Base-by-base conservation (phyloP, 257 asterid species). In the Nicotiana paniculata region DNA sequence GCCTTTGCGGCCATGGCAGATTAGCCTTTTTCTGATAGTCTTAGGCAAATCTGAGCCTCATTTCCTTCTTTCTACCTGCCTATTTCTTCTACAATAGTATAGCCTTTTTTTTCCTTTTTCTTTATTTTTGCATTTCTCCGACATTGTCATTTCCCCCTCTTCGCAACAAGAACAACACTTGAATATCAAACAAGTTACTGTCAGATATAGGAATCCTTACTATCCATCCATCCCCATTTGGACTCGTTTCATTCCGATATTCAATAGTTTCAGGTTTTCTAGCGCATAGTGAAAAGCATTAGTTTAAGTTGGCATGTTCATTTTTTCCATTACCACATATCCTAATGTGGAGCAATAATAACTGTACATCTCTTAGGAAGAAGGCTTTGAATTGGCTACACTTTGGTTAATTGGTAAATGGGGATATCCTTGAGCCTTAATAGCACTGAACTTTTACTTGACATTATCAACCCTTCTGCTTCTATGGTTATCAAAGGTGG, bases 371-470 rank as follows among this genome's bases (percentile, higher is more conserved):
- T 39, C 48, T 51, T 51, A 51, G 12, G 57, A 51, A 51, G 63
- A 57, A 57, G 26, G 10, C 26, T 18, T 57, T 18, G 10, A 18
- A 57, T 57, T 17, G 63, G 11, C n/a, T 57, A 57, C 18, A 8
- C 63, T 16, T 57, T 18, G n/a, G 59, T 54, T 54, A 54, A 15
- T 54, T 89, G 87, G 83, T 93, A 92, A 74, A 72, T 86, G 3
- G 90, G 89, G 66, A 48, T 37, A 46, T 82, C 87, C 83, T 88
- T 91, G 87, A 93, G 93, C 85, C 87, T 87, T 8, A 75, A 64
- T 13, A 93, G 89, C 30, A 95, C 97, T 0, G 97, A 85, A 84
- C 88, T 92, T 86, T 92, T 95, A 9, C 90, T 96, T 32, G 98
- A 93, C 79, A 89, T 91, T 81, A 93, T 91, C 30, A 91, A 77